Evolutionary conservation across 1,284 basidiomycete species (phyloP).

Genomic region (Malassezia slooffiae): DNA sequence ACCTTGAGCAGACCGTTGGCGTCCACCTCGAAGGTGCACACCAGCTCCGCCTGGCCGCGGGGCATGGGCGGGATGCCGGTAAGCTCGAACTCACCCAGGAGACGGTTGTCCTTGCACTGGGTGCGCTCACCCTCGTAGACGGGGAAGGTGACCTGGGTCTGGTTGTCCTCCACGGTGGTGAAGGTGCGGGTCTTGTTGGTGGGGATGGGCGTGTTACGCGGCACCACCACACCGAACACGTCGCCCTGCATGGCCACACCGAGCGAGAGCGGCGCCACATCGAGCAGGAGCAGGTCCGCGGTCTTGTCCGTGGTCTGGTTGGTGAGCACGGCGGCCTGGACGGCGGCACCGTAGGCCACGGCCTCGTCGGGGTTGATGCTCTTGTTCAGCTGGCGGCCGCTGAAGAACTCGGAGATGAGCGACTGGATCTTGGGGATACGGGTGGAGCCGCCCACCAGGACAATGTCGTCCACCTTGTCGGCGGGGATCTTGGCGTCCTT

Average conservation of each 20-base stretch:
- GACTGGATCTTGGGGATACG: slow-evolving; percentile 99
- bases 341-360: slow-evolving; percentile 48
- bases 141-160: slow-evolving; percentile 46
- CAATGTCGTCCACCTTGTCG: slow-evolving; percentile 97
- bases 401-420: slow-evolving; percentile 94
- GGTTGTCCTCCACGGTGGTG: slow-evolving; percentile 47
- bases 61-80: slow-evolving; percentile 46
- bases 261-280: slow-evolving; percentile 46
- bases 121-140: slow-evolving; percentile 47
- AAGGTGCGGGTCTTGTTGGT: slow-evolving; percentile 46
- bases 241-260: slow-evolving; percentile 48
- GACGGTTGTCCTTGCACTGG: slow-evolving; percentile 47
- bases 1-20: slow-evolving; percentile 47
- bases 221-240: slow-evolving; percentile 46
- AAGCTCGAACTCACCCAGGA: slow-evolving; percentile 46
- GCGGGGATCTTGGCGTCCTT: slow-evolving; percentile 96
- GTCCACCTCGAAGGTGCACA: slow-evolving; percentile 46
- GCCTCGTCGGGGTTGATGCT: slow-evolving; percentile 55
- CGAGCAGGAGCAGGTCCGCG: slow-evolving; percentile 45
- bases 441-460: slow-evolving; percentile 97
- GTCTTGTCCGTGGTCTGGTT: slow-evolving; percentile 48
- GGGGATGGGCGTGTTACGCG: slow-evolving; percentile 46
- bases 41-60: slow-evolving; percentile 44
- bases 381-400: slow-evolving; percentile 95
- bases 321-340: slow-evolving; percentile 46